Evolutionary conservation across 2,329 filamentous ascomycete genomes (phyloP).

Genomic region (Arthroderma sp.): DNA sequence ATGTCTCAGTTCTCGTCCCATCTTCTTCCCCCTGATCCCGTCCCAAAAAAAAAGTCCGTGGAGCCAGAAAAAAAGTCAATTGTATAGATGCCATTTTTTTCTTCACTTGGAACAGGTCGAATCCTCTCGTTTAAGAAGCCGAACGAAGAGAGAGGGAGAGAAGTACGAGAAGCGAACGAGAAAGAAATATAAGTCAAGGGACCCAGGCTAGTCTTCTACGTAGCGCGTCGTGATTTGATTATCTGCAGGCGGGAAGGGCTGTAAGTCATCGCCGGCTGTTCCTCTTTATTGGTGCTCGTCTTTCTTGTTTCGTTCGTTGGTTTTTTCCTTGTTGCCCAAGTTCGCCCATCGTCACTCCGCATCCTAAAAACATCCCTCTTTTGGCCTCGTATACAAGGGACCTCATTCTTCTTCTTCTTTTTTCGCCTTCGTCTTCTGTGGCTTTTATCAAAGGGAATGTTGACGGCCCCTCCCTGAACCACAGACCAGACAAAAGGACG

Average conservation of each 20-base stretch:
- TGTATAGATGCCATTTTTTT: background rate
- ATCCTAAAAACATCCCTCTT: too few relatives aligned
- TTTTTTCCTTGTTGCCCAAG: background rate
- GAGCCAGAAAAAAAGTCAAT: background rate
- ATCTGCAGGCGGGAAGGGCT: constrained; percentile 2
- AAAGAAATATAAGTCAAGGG: background rate
- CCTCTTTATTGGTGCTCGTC: background rate
- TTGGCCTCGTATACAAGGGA: too few relatives aligned
- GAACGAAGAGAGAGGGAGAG: too few relatives aligned
- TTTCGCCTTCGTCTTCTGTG: background rate
- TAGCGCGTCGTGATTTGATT: constrained; percentile 2
- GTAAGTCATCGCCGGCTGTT: constrained; percentile 1
- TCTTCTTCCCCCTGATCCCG: background rate
- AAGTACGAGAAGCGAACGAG: too few relatives aligned
- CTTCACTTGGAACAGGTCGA: background rate
- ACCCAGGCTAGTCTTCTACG: background rate
- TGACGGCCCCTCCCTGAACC: too few relatives aligned
- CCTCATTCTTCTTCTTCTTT: too few relatives aligned
- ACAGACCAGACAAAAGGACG: background rate
- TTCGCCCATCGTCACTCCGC: background rate
- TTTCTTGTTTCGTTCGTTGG: background rate
- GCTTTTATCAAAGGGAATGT: too few relatives aligned
- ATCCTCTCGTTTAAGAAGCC: too few relatives aligned
- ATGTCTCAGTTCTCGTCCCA: background rate
- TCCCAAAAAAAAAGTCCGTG: background rate